These are phyloP conservation scores for Xylariaceae sp. DNA, from an alignment of 2,329 filamentous ascomycete species.

Conservation along the genomic window DNA sequence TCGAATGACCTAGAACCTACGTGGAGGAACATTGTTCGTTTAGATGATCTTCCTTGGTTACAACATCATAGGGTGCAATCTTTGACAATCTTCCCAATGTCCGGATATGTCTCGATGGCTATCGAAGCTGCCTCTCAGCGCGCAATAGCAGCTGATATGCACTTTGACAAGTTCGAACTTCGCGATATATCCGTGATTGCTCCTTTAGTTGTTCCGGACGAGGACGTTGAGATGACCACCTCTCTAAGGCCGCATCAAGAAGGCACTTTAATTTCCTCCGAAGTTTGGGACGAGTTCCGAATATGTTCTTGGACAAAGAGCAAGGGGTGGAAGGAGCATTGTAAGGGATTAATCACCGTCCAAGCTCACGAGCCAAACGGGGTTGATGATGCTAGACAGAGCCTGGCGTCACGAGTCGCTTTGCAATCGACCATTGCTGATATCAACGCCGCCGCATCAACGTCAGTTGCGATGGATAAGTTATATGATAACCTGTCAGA, in stretches of 20 bases:
- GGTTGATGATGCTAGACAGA: constrained; percentile 43
- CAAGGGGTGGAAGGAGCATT: constrained; percentile 62
- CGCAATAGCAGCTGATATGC: constrained; percentile 29
- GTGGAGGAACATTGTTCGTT: constrained; percentile 52
- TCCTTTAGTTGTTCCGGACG: constrained; percentile 51
- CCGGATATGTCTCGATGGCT: constrained; percentile 56
- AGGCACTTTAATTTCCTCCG: constrained; percentile 44
- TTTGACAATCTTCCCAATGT: constrained; percentile 57
- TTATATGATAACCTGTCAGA: constrained; percentile 52
- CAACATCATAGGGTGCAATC: constrained; percentile 62
- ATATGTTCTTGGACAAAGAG: constrained; percentile 56
- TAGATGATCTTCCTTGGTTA: constrained; percentile 59
- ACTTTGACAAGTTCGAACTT: constrained; percentile 49
- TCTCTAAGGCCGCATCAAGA: constrained; percentile 48
- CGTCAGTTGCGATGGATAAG: constrained; percentile 35
- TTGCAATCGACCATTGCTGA: constrained; percentile 37
- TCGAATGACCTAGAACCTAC: constrained; percentile 49
- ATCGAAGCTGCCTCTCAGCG: constrained; percentile 49
- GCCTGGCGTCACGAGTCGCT: constrained; percentile 32
- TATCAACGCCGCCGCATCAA: constrained; percentile 34
- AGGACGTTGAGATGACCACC: constrained; percentile 54
- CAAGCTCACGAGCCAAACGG: constrained; percentile 42
- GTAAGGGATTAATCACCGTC: constrained; percentile 54
- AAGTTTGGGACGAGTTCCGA: constrained; percentile 58
- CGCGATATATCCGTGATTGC: constrained; percentile 50